phyloP scores from a whole-genome alignment of 371 early-diverging fungal genomes.

The Synchytrium microbalum region DNA sequence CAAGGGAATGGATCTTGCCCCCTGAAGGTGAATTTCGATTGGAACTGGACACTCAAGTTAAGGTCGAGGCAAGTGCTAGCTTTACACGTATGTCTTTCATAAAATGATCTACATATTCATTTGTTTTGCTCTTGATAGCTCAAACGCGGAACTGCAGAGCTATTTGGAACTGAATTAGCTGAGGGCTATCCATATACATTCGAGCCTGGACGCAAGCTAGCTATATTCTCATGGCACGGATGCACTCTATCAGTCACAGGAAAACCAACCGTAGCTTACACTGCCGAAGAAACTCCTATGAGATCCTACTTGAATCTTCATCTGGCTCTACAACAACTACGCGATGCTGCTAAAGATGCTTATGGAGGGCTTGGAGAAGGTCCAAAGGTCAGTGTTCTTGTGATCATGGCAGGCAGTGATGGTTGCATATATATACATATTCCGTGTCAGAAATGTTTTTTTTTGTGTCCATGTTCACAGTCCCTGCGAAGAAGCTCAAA shows the following conservation, averaged over 20 bases:
- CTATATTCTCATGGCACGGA: constrained; percentile 92
- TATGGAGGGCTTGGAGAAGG: constrained; percentile 46
- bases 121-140: constrained; percentile 41
- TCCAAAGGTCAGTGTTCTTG: constrained; percentile 48
- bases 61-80: constrained; percentile 40
- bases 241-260: constrained; percentile 60
- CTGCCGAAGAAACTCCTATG: constrained; percentile 93
- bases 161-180: constrained; percentile 79
- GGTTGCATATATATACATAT: too few relatives aligned
- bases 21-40: constrained; percentile 66
- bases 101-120: constrained; percentile 7
- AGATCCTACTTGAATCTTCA: constrained; percentile 78
- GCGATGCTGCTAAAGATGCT: constrained; percentile 47
- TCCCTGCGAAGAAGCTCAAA: not conserved
- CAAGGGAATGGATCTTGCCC: constrained; percentile 29
- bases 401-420: not conserved
- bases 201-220: constrained; percentile 66
- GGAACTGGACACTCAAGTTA: constrained; percentile 52
- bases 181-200: constrained; percentile 66
- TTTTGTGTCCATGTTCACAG: constrained; percentile 1
- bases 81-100: not conserved
- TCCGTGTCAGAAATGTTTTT: too few relatives aligned
- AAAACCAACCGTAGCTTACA: constrained; percentile 60
- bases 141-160: constrained; percentile 72
- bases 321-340: constrained; percentile 70